A percentile compares a stretch with the other conserved stretches of the same genome.
Evolutionary conservation across 805 yeast species (phyloP).

Genomic region (Candida schatavii): DNA sequence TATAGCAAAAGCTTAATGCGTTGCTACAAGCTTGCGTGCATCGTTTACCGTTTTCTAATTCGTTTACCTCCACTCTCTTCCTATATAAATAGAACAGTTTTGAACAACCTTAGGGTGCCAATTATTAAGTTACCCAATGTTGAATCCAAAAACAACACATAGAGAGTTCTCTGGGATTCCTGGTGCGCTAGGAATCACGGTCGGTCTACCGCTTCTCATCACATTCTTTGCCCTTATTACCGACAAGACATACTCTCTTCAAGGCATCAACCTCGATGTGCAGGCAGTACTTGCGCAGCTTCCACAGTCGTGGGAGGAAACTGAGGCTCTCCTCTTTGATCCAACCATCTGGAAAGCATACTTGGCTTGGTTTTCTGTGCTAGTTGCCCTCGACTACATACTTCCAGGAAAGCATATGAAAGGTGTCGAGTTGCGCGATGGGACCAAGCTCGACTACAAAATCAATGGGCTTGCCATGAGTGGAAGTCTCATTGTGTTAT

Average conservation of each 20-base stretch:
- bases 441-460: slow-evolving; percentile 64
- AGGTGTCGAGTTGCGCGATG: slow-evolving; percentile 78
- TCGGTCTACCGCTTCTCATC: slow-evolving; percentile 66
- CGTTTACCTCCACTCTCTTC: no score
- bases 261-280: slow-evolving; percentile 47
- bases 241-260: slow-evolving; percentile 55
- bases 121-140: no score
- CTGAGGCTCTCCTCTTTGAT: slow-evolving; percentile 38
- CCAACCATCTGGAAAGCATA: slow-evolving; percentile 60
- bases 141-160: slow-evolving; percentile 72
- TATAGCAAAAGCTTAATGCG: no score
- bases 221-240: slow-evolving; percentile 57
- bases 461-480: slow-evolving; percentile 75
- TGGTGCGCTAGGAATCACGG: slow-evolving; percentile 68
- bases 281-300: slow-evolving; percentile 34
- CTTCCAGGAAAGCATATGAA: slow-evolving; percentile 55
- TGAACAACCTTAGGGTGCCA: no score
- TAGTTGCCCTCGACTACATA: slow-evolving; percentile 61
- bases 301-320: slow-evolving; percentile 21
- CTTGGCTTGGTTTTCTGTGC: slow-evolving; percentile 64
- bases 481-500: slow-evolving; percentile 21
- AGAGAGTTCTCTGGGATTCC: slow-evolving; percentile 75
- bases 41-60: no score
- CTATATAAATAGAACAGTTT: no score
- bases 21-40: no score